Evolutionary conservation across 192 early-diverging fungal species (phyloP).

Genomic region (Backusella psychrophila): DNA sequence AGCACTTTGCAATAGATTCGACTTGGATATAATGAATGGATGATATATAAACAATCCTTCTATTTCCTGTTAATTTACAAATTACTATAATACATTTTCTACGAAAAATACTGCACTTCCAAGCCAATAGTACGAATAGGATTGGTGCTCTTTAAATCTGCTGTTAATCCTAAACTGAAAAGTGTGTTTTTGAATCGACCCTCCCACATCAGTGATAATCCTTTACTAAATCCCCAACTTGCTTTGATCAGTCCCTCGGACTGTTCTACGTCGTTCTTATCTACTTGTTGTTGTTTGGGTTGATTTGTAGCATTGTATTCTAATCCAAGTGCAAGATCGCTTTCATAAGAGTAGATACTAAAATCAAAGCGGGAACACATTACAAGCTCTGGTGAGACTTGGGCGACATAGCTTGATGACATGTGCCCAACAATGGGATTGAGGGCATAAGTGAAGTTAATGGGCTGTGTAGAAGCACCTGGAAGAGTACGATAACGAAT

Average conservation of each 20-base stretch:
- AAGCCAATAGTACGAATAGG: conserved; percentile 55
- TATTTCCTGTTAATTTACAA: neutral
- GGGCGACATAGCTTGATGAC: conserved; percentile 78
- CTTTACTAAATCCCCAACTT: conserved; percentile 34
- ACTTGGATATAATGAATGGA: too few species aligned
- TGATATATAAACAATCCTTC: neutral
- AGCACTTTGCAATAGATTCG: too few species aligned
- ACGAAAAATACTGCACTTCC: conserved; percentile 60
- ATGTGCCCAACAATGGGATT: conserved; percentile 96
- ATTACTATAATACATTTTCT: conserved; percentile 4
- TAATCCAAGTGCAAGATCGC: conserved; percentile 84
- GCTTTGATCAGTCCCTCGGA: conserved; percentile 36
- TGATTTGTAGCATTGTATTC: conserved; percentile 68
- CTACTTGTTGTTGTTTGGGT: neutral
- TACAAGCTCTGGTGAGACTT: conserved; percentile 64
- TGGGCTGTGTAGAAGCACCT: conserved; percentile 35
- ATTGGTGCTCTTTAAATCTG: conserved; percentile 50
- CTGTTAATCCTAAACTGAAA: conserved; percentile 67
- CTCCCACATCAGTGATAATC: conserved; percentile 71
- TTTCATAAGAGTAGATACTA: conserved; percentile 88
- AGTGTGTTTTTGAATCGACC: conserved; percentile 62
- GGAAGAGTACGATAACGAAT: conserved; percentile 65
- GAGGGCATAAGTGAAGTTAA: conserved; percentile 69
- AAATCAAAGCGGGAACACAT: conserved; percentile 87
- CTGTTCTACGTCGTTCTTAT: conserved; percentile 29